A percentile compares a stretch with the other conserved stretches of the same genome.
phyloP scores from a whole-genome alignment of 1,139 yeast genomes.

The Debaryomycetaceae sp. region DNA sequence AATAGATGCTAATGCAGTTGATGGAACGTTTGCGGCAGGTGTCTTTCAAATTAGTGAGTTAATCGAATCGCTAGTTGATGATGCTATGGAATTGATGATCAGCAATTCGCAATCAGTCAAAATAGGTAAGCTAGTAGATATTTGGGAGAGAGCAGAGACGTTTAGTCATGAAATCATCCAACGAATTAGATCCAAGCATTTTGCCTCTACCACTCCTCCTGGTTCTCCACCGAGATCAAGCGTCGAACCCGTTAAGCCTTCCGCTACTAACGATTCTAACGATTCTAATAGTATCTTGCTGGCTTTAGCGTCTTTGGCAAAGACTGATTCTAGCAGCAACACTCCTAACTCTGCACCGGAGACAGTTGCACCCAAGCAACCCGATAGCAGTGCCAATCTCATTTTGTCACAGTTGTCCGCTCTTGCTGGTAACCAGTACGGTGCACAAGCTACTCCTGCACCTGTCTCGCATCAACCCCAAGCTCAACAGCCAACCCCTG shows the following conservation, averaged over 20 bases:
- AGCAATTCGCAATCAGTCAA: conserved; percentile 60
- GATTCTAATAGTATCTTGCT: conserved; percentile 61
- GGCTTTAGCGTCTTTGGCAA: conserved; percentile 60
- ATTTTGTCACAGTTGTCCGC: conserved; percentile 46
- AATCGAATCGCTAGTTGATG: conserved; percentile 57
- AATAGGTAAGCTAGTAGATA: conserved; percentile 78
- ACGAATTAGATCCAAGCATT: conserved; percentile 57
- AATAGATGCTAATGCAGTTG: conserved; percentile 47
- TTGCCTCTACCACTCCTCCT: conserved; percentile 54
- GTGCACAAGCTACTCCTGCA: conserved; percentile 1
- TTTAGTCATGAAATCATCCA: conserved; percentile 58
- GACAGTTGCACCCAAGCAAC: conserved; percentile 12
- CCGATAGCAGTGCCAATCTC: conserved; percentile 29
- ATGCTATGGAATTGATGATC: conserved; percentile 53
- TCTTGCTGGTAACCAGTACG: conserved; percentile 23
- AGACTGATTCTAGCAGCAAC: conserved; percentile 22
- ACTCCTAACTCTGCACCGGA: conserved; percentile 24
- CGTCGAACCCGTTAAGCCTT: conserved; percentile 21
- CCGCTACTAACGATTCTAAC: conserved; percentile 21
- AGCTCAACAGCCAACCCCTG: conserved; percentile 12
- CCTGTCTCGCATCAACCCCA: conserved; percentile 8
- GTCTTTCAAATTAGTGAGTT: conserved; percentile 57
- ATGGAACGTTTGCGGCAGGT: conserved; percentile 76
- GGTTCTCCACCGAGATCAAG: conserved; percentile 46
- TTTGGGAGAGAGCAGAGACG: conserved; percentile 87